Conservation (phyloP, 192 early-diverging fungal genomes). For the Entophlyctis helioformis region DNA sequence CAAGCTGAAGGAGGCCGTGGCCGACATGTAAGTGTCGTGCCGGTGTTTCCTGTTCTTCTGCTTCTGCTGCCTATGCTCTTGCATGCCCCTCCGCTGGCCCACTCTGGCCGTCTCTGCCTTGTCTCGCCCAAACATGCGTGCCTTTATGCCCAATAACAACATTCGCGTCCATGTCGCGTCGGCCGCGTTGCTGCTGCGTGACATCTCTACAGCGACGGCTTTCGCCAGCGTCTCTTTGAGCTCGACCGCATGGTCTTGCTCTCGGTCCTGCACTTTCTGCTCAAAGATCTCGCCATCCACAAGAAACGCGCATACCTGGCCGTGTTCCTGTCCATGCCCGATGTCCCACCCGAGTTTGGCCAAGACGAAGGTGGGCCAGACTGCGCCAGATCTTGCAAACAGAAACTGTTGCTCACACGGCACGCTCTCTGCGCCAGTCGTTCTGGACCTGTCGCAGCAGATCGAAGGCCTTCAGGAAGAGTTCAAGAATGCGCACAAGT, state of each 20-base stretch:
- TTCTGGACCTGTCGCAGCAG: constrained; percentile 21
- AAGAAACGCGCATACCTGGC: constrained; percentile 49
- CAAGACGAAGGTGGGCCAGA: constrained; percentile 47
- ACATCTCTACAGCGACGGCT: constrained; percentile 10
- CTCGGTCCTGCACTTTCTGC: constrained; percentile 26
- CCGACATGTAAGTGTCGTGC: no score
- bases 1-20: constrained; percentile 35
- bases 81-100: no score
- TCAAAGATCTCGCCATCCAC: constrained; percentile 33
- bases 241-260: constrained; percentile 26
- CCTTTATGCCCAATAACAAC: background rate
- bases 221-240: constrained; percentile 19
- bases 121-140: background rate
- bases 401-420: no score
- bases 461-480: constrained; percentile 36
- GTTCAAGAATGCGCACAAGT: constrained; percentile 40
- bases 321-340: constrained; percentile 30
- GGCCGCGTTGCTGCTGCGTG: background rate
- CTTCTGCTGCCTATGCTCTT: no score
- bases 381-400: no score
- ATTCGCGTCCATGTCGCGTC: background rate
- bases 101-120: no score
- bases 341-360: constrained; percentile 38
- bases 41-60: no score
- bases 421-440: no score